Conservation (phyloP, 495 filamentous ascomycete species). For the Neurospora sp. region DNA sequence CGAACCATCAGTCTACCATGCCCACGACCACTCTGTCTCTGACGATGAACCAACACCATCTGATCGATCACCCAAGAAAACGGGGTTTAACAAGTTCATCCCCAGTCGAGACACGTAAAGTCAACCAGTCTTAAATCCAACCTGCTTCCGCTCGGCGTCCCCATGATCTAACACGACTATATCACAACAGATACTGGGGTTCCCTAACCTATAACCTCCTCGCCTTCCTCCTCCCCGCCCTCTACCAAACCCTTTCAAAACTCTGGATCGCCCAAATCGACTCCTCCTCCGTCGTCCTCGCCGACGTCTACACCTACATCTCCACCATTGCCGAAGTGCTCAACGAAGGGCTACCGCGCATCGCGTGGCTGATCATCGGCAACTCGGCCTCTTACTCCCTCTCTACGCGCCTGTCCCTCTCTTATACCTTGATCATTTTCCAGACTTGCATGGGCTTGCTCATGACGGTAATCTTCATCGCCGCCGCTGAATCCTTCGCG, state of each 20-base stretch:
- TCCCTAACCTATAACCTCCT: constrained; percentile 53
- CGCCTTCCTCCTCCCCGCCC: constrained; percentile 55
- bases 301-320: constrained; percentile 52
- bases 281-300: constrained; percentile 53
- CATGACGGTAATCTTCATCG: constrained; percentile 53
- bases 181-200: constrained; percentile 34
- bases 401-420: constrained; percentile 44
- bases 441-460: constrained; percentile 47
- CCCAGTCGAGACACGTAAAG: neutral
- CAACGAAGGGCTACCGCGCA: constrained; percentile 64
- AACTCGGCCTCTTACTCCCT: constrained; percentile 48
- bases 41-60: neutral
- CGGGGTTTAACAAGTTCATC: neutral
- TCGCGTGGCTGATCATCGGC: constrained; percentile 60
- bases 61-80: neutral
- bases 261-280: constrained; percentile 68
- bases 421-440: constrained; percentile 54
- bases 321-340: constrained; percentile 54
- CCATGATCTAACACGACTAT: neutral
- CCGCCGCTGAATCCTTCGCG: constrained; percentile 43
- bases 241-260: constrained; percentile 62
- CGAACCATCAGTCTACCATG: neutral
- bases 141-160: neutral
- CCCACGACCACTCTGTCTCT: neutral
- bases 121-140: neutral